Evolutionary conservation across 768 basidiomycete species (phyloP), one percentile per base, ranked within the genome.

Genomic region (Neoboletus magnificus): DNA sequence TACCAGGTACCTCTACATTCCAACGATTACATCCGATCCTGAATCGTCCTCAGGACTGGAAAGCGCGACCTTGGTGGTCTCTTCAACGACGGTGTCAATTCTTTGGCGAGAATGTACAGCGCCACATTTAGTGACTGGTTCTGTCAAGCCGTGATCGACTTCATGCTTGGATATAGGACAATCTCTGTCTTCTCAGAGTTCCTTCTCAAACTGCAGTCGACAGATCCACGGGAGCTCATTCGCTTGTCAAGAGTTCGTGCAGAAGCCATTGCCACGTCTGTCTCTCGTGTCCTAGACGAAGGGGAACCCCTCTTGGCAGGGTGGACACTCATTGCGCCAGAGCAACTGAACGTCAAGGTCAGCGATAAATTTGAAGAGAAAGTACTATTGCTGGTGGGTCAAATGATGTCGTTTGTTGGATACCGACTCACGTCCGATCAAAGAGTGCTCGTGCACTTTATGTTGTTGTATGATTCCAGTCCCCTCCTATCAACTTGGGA

Each of bases 111-210:
- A 63, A 87, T 93, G 86, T 93, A 87, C 73, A 88, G 89, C 11
- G 87, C 91, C 20, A 89, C 91, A 1, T 93, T 93, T 66, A 86
- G 88, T 61, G 97, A 99, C 72, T 99, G 93, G 89, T 99, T 98
- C 72, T 86, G 82, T 54, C 97, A 99, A 74, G 93, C 95, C 0
- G 93, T 96, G 43, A 94, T 98, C 62, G 91, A 93, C 71, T 95
- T 85, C 64, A 84, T 89, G 78, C 84, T 95, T 48, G 95, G 93
- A 27, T 85, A 93, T 70, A 87, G 95, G 51, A 91, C 88, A 2
- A 68, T 86, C 10, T 80, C 86, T 40, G 93, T 98, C 4, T 98
- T 99, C 72, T 88, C 92, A 9, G 96, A 98, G 71, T 98, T 98
- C 68, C 74, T 97, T 51, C 79, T 89, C 54, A 93, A 86, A 62